Percentiles rank a stretch among this genome's conserved stretches.
Evolutionary conservation across 371 early-diverging fungal genomes (phyloP).

Genomic region (Mucor racemosus): DNA sequence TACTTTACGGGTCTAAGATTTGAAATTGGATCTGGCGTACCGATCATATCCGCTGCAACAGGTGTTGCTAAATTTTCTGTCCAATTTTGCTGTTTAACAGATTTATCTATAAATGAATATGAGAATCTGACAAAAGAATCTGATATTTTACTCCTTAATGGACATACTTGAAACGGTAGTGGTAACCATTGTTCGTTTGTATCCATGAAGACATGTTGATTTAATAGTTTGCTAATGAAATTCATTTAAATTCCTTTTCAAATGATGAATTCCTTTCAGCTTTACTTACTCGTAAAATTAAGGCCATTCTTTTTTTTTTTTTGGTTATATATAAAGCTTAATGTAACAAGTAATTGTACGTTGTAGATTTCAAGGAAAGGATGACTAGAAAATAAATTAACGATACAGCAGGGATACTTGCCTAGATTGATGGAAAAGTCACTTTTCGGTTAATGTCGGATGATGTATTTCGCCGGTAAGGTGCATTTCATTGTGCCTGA

Average conservation of each 20-base stretch:
- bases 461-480: too few species aligned
- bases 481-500: too few species aligned
- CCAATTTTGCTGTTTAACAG: slow-evolving; percentile 3
- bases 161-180: background rate
- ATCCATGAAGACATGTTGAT: background rate
- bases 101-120: background rate
- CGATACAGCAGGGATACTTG: too few species aligned
- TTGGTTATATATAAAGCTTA: background rate
- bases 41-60: slow-evolving; percentile 61
- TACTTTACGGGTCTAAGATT: slow-evolving; percentile 75
- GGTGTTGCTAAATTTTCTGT: slow-evolving; percentile 30
- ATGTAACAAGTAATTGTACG: background rate
- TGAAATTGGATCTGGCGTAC: slow-evolving; percentile 72
- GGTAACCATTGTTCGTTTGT: background rate
- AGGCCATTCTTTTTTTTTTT: background rate
- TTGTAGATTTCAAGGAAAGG: too few species aligned
- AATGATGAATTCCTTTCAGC: background rate
- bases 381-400: too few species aligned
- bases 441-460: too few species aligned
- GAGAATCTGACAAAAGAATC: background rate
- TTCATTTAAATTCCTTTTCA: background rate
- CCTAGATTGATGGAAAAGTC: too few species aligned
- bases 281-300: background rate
- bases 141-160: background rate
- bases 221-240: background rate